phyloP scores from a whole-genome alignment of 176 grass and related monocot genomes.

The Lolium rigidum region DNA sequence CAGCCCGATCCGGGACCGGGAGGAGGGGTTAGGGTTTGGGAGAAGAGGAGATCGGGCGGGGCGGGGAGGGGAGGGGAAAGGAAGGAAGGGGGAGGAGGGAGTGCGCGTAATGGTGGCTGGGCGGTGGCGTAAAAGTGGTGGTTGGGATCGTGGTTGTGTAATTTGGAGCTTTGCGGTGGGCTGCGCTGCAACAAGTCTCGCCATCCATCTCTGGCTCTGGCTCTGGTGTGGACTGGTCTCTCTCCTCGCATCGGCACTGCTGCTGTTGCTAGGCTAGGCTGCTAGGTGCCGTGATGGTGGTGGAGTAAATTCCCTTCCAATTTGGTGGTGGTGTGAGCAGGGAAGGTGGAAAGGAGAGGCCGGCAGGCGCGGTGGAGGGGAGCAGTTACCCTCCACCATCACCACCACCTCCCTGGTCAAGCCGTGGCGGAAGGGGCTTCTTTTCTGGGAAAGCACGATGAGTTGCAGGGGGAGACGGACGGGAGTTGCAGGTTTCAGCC shows the following conservation, averaged over 20 bases:
- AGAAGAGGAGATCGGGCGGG: not conserved
- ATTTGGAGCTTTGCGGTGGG: conserved; percentile 43
- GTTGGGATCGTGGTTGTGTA: conserved; percentile 48
- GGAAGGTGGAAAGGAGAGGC: not conserved
- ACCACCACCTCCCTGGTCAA: not conserved
- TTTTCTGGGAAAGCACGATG: not conserved
- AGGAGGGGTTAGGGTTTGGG: conserved; percentile 58
- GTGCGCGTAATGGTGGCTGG: conserved; percentile 35
- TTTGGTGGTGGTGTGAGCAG: conserved; percentile 14
- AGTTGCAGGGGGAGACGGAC: not conserved
- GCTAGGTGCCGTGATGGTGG: not conserved
- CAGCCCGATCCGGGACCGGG: conserved; percentile 30
- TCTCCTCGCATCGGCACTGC: not conserved
- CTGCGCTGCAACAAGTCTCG: conserved; percentile 50
- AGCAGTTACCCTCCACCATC: conserved; percentile 38
- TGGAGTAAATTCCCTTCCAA: conserved; percentile 41
- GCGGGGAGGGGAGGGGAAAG: not conserved
- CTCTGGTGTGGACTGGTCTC: not conserved
- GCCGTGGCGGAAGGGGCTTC: not conserved
- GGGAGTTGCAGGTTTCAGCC: not conserved
- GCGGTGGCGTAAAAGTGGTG: conserved; percentile 49
- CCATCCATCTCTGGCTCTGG: conserved; percentile 26
- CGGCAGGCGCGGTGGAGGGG: too few species aligned
- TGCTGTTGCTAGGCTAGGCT: not conserved
- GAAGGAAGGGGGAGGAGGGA: not conserved